Base-by-base conservation (phyloP, 2,329 filamentous ascomycete species). In the Calonectria hongkongensis region DNA sequence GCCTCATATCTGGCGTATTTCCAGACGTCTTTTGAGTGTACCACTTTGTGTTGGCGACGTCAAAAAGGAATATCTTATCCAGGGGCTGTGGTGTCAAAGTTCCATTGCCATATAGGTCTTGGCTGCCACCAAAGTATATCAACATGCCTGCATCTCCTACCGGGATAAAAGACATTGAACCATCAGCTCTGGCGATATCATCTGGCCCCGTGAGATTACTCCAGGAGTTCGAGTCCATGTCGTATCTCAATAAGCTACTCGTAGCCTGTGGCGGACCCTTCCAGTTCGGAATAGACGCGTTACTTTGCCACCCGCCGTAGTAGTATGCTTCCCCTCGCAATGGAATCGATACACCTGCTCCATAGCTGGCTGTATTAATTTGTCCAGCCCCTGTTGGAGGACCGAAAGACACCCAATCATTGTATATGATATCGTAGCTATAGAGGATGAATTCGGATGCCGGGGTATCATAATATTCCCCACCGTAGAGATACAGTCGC, bases 401-500 rank as follows among this genome's bases (percentile, higher is more conserved):
- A 9, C 71, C 71, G 47, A 66, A 66, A 25, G 62, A 64, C 6
- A 51, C 66, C 71, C 71, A 73, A 16, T 70, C 39, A 28, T 66
- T 27, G 16, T 66, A 25, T 2, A 70, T 28, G 15, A 73, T 73
- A 41, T 73, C 71, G 9, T 73, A 73, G 51, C 51, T 70, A 21
- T 62, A 43, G 5, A 73, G 62, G n/a, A 30, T 51, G 18, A 66
- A 70, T 25, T 30, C 4, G 1, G 47, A 13, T 2, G 71, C 33
- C 4, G 33, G 36, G 13, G 27, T 68, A 2, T 41, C 47, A 30
- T 66, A 56, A 43, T 48, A 73, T 15, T 73, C 71, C 13, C 71
- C 71, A 4, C 71, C 71, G 4, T 63, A 73, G 27, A 73, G 62
- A 41, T 66, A 73, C 6, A 73, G 48, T 18, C 71, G 71, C 41